Evolutionary conservation across 2,329 filamentous ascomycete genomes (phyloP).

Genomic region (Colletotrichum ledebouriae): DNA sequence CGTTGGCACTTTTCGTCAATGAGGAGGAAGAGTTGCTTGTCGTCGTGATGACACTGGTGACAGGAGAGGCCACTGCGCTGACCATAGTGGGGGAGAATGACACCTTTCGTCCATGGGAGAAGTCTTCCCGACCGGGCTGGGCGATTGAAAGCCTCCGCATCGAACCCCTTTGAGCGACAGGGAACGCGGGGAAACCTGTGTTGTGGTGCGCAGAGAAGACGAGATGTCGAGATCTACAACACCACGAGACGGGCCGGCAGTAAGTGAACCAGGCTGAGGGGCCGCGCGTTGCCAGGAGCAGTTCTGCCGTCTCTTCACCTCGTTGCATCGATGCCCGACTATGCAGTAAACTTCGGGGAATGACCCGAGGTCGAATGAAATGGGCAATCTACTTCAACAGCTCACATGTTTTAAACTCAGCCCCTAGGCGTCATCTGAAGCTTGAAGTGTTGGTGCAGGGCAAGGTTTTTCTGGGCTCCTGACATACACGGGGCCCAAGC

Average conservation of each 20-base stretch:
- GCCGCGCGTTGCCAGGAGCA: slow-evolving; percentile 10
- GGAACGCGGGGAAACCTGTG: background rate
- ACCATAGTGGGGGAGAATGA: slow-evolving; percentile 40
- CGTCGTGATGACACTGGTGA: slow-evolving; percentile 26
- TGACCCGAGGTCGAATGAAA: slow-evolving; percentile 29
- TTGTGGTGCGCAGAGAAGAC: slow-evolving; percentile 7
- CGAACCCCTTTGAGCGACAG: slow-evolving; percentile 3
- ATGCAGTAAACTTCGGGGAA: slow-evolving; percentile 13
- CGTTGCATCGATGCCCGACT: slow-evolving; percentile 25
- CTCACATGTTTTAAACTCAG: slow-evolving; percentile 36
- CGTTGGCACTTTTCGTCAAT: slow-evolving; percentile 21
- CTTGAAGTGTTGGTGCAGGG: slow-evolving; percentile 21
- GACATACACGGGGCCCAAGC: slow-evolving; percentile 32
- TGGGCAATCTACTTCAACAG: background rate
- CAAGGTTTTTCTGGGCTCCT: slow-evolving; percentile 13
- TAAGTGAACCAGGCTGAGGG: slow-evolving; percentile 10
- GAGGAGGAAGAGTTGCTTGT: slow-evolving; percentile 28
- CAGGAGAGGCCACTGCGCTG: slow-evolving; percentile 29
- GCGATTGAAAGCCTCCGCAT: slow-evolving; percentile 40
- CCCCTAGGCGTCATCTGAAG: slow-evolving; percentile 40
- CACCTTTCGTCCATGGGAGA: slow-evolving; percentile 34
- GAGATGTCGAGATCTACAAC: background rate
- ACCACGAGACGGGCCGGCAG: slow-evolving; percentile 7
- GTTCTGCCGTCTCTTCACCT: slow-evolving; percentile 16
- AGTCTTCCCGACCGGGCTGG: slow-evolving; percentile 37